Evolutionary conservation across 2,329 filamentous ascomycete genomes (phyloP), one percentile per base, ranked within the genome.

Genomic region (Talaromyces funiculosus): DNA sequence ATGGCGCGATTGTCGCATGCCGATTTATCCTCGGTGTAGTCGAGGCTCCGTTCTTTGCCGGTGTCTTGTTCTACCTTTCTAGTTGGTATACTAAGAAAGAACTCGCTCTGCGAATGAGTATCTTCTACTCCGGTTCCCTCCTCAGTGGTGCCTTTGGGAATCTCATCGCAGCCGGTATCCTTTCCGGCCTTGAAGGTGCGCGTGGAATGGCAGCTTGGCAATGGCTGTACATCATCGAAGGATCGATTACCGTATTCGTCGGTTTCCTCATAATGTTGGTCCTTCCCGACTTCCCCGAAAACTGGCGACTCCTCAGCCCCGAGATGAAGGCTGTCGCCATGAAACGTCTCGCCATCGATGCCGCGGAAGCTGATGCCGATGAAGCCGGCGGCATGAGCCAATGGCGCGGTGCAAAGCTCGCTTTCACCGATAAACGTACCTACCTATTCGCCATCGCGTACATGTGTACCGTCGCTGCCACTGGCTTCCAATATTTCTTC

Each of bases 401-500:
- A 64, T 57, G 81, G 38, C 72, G 71, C 18, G 81, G 81, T 18
- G 69, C 82, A 63, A 82, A 82, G 63, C 70, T 82, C 22, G 81
- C 81, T 12, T 75, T 84, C 63, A 71, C 70, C 0, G 81, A 83
- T 62, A 72, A 77, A 18, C 82, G 82, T 64, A 80, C 78, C 3
- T 81, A 79, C 65, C 68, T 78, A 4, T 67, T 76, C 9, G 64
- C 73, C 16, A 62, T 81, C 31, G 77, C 77, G 8, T 82, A 81
- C 67, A 76, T 80, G 72, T 71, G 75, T 62, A 79, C 81, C 59
- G 80, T 77, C 1, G 79, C 78, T 7, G 78, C 80, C 9, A 75
- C 76, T 2, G 81, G 80, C 1, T 82, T 84, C 67, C 81, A 83
- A 60, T 82, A 83, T 69, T 86, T 84, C 74, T 83, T 83, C 69